Evolutionary conservation across 495 filamentous ascomycete species (phyloP), one percentile per base, ranked within the genome.

Genomic region (Trichoderma virens): DNA sequence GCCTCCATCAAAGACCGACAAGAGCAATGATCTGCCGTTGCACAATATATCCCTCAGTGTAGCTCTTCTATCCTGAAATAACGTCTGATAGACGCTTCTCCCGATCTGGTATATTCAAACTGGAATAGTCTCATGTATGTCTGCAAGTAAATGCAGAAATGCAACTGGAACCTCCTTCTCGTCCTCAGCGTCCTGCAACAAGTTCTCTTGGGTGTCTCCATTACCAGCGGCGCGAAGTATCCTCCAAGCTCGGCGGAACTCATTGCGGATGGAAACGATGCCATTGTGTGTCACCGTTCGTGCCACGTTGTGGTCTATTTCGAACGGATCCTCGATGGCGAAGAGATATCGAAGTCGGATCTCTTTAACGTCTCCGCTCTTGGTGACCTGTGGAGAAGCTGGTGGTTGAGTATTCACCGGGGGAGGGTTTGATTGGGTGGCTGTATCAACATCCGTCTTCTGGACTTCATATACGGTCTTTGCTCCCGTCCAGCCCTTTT

Each of bases 321-420:
- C 91, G 70, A 95, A 94, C 0, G 91, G 91, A 70, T 95, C 91
- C 70, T 95, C 91, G 65, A 95, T 91, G 39, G 90, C 88, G 67
- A 94, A 87, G 18, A 95, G 82, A 71, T 89, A 94, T n/a, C 90
- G 84, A 67, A 91, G 81, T 11, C 88, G 82, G 18, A 92, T 77
- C 68, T 89, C 87, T 66, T 86, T 87, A 18, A 77, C 28, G n/a
- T 79, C 74, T 56, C 71, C 63, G 39, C 69, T 35, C n/a, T 70
- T 68, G 0, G 61, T 23, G 18, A 60, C 25, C 1, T n/a, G 32
- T 16, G 2, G 31, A 9, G 39, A 30, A n/a, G 27, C 39, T 7
- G 32, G 39, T 20, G 38, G 41, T 23, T 41, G 30, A 38, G 31
- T 2, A 27, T 66, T 41, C 20, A 35, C 11, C n/a, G 11, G 35